Base-by-base conservation (phyloP, 2,329 filamentous ascomycete genomes). In the Cytospora paraplurivora region DNA sequence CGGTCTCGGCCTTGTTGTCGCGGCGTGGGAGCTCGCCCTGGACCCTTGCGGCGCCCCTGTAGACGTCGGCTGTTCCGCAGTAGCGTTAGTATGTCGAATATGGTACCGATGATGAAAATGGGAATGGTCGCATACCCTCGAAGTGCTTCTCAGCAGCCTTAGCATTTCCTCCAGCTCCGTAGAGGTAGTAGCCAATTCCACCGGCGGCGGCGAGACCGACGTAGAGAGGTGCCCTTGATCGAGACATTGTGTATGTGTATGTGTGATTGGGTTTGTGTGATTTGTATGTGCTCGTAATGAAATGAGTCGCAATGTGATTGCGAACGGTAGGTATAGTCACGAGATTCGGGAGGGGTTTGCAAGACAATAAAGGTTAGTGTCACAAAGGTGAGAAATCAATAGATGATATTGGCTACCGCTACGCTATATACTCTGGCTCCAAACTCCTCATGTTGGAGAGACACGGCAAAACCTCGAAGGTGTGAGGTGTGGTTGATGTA, bases 111-210 rank as follows among this genome's bases (percentile, higher is more conserved):
- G 17, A 8, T 1, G 34, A 54, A 50, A 27, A 37, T 32, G n/a
- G 44, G 27, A 12, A 41, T 52, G 35, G 61, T 21, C 62, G 54
- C 87, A 53, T 79, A 97, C 94, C 85, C 81, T 97, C 91, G 69
- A 91, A 84, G 76, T 95, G 83, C 82, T 94, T 91, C 83, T 93
- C 87, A n/a, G 93, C 94, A 56, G 85, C 87, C 77, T 90, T 91
- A 58, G 92, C 83, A 75, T 87, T 85, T 63, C 94, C 93, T 66
- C 94, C 94, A 17, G 93, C 90, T 58, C 79, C 83, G 82, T 96
- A 99, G 67, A 98, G 85, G 81, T 98, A 98, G 83, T 97, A 98
- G 51, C 90, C 92, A 64, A 88, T 80, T 68, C 87, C 89, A 71
- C 85, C 86, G 37, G 84, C 88, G 68, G 85, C 87, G 65, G 82